Evolutionary conservation across 805 yeast species (phyloP).

Genomic region (Saccharomycopsis javanensis): DNA sequence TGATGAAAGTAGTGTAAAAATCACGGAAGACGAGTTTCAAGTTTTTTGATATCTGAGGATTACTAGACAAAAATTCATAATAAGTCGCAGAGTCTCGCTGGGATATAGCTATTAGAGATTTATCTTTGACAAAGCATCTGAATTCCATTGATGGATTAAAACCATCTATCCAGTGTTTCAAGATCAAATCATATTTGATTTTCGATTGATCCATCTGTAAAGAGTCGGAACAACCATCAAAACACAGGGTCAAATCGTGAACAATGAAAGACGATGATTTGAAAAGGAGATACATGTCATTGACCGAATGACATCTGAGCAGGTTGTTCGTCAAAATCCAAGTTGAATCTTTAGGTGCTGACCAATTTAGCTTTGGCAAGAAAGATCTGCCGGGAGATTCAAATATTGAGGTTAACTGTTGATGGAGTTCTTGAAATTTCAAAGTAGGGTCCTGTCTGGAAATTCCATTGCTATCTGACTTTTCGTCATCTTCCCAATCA

Average conservation of each 20-base stretch:
- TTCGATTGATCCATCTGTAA: conserved; percentile 14
- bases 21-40: conserved; percentile 39
- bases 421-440: conserved; percentile 53
- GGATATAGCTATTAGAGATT: conserved; percentile 57
- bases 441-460: conserved; percentile 33
- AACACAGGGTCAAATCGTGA: conserved; percentile 73
- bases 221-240: conserved; percentile 36
- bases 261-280: conserved; percentile 83
- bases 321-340: conserved; percentile 83
- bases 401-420: conserved; percentile 31
- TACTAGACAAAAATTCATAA: conserved; percentile 54
- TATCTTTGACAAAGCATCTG: conserved; percentile 66
- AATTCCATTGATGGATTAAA: conserved; percentile 87
- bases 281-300: conserved; percentile 70
- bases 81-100: conserved; percentile 76
- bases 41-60: conserved; percentile 30
- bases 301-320: conserved; percentile 56
- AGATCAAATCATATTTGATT: conserved; percentile 51
- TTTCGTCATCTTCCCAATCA: conserved; percentile 55
- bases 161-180: conserved; percentile 57
- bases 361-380: conserved; percentile 92
- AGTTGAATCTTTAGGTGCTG: conserved; percentile 88
- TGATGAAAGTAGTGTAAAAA: conserved; percentile 43
- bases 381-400: conserved; percentile 33
- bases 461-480: conserved; percentile 22